Conservation (phyloP, 306 rosid species). For the Cicer cuneatum region DNA sequence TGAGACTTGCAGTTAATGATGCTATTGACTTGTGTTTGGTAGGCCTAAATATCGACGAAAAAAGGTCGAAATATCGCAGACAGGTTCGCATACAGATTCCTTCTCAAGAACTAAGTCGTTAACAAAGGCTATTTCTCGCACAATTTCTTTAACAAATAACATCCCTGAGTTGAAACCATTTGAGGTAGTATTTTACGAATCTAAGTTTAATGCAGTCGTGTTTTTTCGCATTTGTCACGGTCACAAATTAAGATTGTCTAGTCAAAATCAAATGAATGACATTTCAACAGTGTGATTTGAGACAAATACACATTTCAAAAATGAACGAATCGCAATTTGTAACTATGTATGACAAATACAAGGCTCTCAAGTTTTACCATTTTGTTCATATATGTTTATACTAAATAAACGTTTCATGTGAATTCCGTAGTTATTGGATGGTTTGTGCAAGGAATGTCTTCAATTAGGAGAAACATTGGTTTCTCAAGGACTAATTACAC, state of each 20-base stretch:
- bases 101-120: slow-evolving; percentile 56
- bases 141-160: slow-evolving; percentile 55
- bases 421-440: slow-evolving; percentile 66
- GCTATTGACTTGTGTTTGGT: slow-evolving; percentile 12
- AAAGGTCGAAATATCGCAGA: slow-evolving; percentile 34
- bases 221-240: neutral
- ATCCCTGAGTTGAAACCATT: slow-evolving; percentile 71
- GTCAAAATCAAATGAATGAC: neutral
- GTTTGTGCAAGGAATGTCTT: slow-evolving; percentile 69
- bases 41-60: slow-evolving; percentile 67
- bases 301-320: neutral
- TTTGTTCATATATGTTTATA: neutral
- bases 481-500: slow-evolving; percentile 68
- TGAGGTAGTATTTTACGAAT: slow-evolving; percentile 59
- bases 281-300: neutral
- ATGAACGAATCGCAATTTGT: neutral
- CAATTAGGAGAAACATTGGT: slow-evolving; percentile 62
- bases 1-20: slow-evolving; percentile 13
- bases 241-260: neutral
- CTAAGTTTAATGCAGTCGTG: neutral
- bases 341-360: neutral
- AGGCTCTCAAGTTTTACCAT: neutral
- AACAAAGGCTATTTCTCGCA: slow-evolving; percentile 50
- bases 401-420: slow-evolving; percentile 37
- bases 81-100: slow-evolving; percentile 51